Conservation (phyloP, 352 stramenopile species). For the Pythium angustatum region DNA sequence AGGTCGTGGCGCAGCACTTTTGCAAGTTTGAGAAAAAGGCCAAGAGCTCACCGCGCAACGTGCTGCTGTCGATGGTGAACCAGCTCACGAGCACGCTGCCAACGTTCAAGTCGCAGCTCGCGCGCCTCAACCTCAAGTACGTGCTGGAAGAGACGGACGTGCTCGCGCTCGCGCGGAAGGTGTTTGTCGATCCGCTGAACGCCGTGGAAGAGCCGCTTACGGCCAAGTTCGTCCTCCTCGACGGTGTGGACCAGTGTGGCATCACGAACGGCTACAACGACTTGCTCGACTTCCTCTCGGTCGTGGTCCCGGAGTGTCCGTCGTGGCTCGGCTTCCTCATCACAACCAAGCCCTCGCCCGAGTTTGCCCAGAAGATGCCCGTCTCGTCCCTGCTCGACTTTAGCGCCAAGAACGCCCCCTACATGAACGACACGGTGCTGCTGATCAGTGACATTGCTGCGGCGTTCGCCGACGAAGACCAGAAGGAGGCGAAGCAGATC, state of each 20-base stretch:
- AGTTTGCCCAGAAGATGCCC: slow-evolving; percentile 57
- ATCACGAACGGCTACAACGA: slow-evolving; percentile 48
- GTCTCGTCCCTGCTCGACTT: slow-evolving; percentile 78
- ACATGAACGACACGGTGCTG: slow-evolving; percentile 53
- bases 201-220: slow-evolving; percentile 65
- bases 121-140: slow-evolving; percentile 80
- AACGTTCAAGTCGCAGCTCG: slow-evolving; percentile 79
- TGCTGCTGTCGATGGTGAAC: slow-evolving; percentile 81
- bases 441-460: slow-evolving; percentile 61
- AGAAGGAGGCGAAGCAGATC: slow-evolving; percentile 45
- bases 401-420: slow-evolving; percentile 57
- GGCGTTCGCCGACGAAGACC: slow-evolving; percentile 50
- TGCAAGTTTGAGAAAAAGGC: slow-evolving; percentile 78
- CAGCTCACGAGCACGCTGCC: slow-evolving; percentile 71
- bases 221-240: slow-evolving; percentile 65
- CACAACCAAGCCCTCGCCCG: slow-evolving; percentile 65
- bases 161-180: slow-evolving; percentile 63
- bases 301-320: slow-evolving; percentile 61
- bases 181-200: slow-evolving; percentile 74
- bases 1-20: slow-evolving; percentile 68
- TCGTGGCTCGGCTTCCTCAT: slow-evolving; percentile 73
- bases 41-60: slow-evolving; percentile 68
- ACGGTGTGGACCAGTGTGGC: slow-evolving; percentile 75
- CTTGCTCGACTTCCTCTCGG: slow-evolving; percentile 65
- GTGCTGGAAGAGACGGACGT: slow-evolving; percentile 77